A percentile compares a stretch with the other conserved stretches of the same genome.
Evolutionary conservation across 2,329 filamentous ascomycete species (phyloP).

Genomic region (Cadophora sp.): DNA sequence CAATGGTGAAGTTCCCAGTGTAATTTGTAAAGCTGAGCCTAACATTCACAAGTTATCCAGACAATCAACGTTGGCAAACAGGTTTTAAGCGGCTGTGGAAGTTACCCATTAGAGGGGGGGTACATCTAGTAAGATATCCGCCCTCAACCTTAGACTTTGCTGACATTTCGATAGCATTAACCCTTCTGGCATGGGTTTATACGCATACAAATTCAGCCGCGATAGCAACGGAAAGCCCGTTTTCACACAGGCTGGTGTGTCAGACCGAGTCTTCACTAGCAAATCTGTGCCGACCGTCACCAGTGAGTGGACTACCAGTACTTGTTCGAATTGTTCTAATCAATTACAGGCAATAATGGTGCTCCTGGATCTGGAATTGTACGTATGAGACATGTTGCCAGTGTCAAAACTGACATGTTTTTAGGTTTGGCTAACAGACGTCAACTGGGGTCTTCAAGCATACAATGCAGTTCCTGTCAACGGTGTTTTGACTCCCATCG

Average conservation of each 20-base stretch:
- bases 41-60: slow-evolving; percentile 22
- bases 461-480: slow-evolving; percentile 58
- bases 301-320: neutral
- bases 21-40: neutral
- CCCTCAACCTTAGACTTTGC: neutral
- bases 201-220: slow-evolving; percentile 24
- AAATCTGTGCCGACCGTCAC: slow-evolving; percentile 22
- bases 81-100: slow-evolving; percentile 21
- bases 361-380: slow-evolving; percentile 20
- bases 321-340: neutral
- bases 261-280: slow-evolving; percentile 13
- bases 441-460: slow-evolving; percentile 55
- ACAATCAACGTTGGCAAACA: slow-evolving; percentile 13
- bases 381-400: neutral
- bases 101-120: slow-evolving; percentile 25
- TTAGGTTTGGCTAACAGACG: slow-evolving; percentile 27
- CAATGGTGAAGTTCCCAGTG: neutral
- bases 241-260: slow-evolving; percentile 24
- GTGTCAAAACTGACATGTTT: neutral
- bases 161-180: slow-evolving; percentile 5
- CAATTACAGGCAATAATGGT: slow-evolving; percentile 17
- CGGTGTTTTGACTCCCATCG: slow-evolving; percentile 48
- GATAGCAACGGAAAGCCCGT: slow-evolving; percentile 14
- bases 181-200: slow-evolving; percentile 21
- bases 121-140: slow-evolving; percentile 16